Evolutionary conservation across 306 rosid species (phyloP).

Genomic region (Quercus parvula): DNA sequence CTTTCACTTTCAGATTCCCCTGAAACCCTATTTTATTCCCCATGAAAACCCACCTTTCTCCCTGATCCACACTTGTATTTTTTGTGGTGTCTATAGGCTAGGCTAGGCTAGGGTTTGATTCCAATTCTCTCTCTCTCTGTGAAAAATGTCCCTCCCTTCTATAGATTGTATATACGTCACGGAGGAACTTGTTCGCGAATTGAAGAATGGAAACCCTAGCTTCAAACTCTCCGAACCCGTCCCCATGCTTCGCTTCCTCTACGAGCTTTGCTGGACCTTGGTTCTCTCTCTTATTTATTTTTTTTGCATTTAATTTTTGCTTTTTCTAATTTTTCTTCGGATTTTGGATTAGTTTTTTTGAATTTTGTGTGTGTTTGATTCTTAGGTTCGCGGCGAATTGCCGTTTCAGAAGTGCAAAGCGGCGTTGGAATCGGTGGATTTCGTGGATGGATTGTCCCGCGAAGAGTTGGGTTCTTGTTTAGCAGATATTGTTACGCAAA

Average conservation of each 20-base stretch:
- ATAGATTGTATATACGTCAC: constrained; percentile 58
- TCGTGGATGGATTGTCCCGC: constrained; percentile 46
- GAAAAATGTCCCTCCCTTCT: constrained; percentile 72
- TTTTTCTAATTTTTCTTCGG: neutral
- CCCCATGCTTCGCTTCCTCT: constrained; percentile 86
- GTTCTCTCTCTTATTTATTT: constrained; percentile 33
- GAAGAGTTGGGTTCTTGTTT: constrained; percentile 70
- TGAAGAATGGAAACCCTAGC: constrained; percentile 66
- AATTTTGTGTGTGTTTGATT: constrained; percentile 14
- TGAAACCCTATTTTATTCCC: neutral
- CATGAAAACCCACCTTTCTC: constrained; percentile 27
- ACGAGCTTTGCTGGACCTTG: constrained; percentile 89
- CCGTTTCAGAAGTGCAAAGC: constrained; percentile 81
- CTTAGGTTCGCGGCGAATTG: constrained; percentile 90
- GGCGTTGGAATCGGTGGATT: constrained; percentile 79
- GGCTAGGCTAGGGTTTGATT: constrained; percentile 26
- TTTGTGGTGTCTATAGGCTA: neutral
- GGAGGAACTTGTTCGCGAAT: constrained; percentile 79
- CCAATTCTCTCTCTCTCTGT: neutral
- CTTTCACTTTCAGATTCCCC: neutral
- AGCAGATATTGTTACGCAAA: constrained; percentile 85
- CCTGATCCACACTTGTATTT: constrained; percentile 10
- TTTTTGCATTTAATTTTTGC: neutral
- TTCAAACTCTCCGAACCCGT: constrained; percentile 60
- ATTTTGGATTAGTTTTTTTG: constrained; percentile 6